Conservation (phyloP, 352 stramenopile species). For the Globisporangium irregulare region DNA sequence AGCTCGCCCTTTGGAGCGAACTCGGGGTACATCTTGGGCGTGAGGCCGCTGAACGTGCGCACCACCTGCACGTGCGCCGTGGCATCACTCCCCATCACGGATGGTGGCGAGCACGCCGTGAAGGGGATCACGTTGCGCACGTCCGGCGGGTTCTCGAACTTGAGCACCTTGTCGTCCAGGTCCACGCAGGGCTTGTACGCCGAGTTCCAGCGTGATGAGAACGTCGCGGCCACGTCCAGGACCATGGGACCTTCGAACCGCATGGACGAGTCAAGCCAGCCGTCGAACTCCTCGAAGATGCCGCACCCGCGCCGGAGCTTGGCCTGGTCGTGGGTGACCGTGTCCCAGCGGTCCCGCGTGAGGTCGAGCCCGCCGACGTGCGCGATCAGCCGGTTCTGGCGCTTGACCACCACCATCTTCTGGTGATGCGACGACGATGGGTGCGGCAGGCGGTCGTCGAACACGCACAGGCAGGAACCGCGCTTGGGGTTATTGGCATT, state of each 20-base stretch:
- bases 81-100: background rate
- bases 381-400: constrained; percentile 31
- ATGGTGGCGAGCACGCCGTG: background rate
- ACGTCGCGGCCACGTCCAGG: constrained; percentile 61
- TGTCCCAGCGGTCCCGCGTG: constrained; percentile 61
- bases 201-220: constrained; percentile 64
- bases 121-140: constrained; percentile 16
- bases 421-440: constrained; percentile 64
- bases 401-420: constrained; percentile 59
- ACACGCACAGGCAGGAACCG: constrained; percentile 34
- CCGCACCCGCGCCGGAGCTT: constrained; percentile 34
- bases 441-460: constrained; percentile 62
- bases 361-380: constrained; percentile 60
- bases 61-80: constrained; percentile 41
- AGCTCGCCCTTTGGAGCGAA: constrained; percentile 57
- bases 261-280: constrained; percentile 60
- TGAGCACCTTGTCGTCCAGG: constrained; percentile 37
- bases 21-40: constrained; percentile 26
- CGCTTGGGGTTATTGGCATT: background rate
- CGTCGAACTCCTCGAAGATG: constrained; percentile 39
- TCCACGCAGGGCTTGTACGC: constrained; percentile 29
- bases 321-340: constrained; percentile 46
- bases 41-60: constrained; percentile 52
- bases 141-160: constrained; percentile 43
- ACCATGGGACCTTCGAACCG: constrained; percentile 43